phyloP scores from a whole-genome alignment of 345 rosid species.

The Moricandia moricandioides region DNA sequence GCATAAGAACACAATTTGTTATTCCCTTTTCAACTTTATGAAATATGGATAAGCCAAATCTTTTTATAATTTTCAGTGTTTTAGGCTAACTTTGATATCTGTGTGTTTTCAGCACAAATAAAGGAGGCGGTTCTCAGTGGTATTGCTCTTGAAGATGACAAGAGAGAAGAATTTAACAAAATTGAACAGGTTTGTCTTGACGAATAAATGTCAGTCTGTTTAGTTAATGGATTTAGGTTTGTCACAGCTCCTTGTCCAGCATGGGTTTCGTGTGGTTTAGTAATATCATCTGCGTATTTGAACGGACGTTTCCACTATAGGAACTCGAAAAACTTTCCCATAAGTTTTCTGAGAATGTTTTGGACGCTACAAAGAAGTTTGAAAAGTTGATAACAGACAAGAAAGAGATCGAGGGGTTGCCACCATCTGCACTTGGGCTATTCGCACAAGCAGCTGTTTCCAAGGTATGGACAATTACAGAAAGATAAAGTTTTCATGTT shows the following conservation, averaged over 20 bases:
- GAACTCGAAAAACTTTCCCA: constrained; percentile 75
- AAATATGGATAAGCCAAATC: not conserved
- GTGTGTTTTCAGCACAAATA: constrained; percentile 56
- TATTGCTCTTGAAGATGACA: constrained; percentile 83
- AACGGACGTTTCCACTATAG: constrained; percentile 45
- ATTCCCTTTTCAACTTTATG: not conserved
- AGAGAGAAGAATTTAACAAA: constrained; percentile 86
- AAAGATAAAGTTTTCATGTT: constrained; percentile 1
- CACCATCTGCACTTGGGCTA: constrained; percentile 82
- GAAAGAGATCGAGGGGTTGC: constrained; percentile 86
- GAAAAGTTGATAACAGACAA: constrained; percentile 78
- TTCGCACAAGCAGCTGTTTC: constrained; percentile 89
- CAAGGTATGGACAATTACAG: constrained; percentile 49
- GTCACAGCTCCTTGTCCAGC: not conserved
- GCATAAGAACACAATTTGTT: not conserved
- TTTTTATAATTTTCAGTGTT: not conserved
- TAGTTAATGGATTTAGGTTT: not conserved
- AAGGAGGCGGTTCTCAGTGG: constrained; percentile 93
- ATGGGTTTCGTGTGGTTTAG: not conserved
- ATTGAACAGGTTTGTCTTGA: constrained; percentile 71
- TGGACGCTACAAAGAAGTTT: constrained; percentile 90
- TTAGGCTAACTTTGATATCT: constrained; percentile 18
- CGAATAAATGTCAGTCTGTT: constrained; percentile 4
- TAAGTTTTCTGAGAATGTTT: constrained; percentile 79
- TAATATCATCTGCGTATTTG: not conserved